Evolutionary conservation across 2,329 filamentous ascomycete genomes (phyloP).

Genomic region (Metarhizium guizhouense): DNA sequence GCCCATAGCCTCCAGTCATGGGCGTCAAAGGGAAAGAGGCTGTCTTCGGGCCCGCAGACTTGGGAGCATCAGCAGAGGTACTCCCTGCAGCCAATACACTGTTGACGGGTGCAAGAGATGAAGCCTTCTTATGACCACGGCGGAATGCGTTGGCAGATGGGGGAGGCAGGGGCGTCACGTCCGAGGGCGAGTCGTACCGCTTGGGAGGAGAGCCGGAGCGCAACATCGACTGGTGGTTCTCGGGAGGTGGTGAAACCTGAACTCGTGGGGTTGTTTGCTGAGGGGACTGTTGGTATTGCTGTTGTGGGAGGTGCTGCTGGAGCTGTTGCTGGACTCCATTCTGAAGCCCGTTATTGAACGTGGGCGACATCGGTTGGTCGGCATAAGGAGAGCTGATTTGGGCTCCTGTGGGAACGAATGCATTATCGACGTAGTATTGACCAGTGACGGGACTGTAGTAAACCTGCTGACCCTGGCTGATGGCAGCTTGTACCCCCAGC

Average conservation of each 20-base stretch:
- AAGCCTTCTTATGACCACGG: constrained; percentile 84
- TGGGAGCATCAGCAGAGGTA: constrained; percentile 35
- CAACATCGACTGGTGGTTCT: constrained; percentile 38
- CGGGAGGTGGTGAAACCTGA: constrained; percentile 73
- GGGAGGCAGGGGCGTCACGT: constrained; percentile 65
- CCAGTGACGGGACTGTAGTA: constrained; percentile 83
- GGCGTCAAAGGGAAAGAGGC: constrained; percentile 73
- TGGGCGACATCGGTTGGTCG: constrained; percentile 33
- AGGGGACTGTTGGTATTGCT: constrained; percentile 30
- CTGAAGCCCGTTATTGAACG: constrained; percentile 11
- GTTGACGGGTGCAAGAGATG: constrained; percentile 60
- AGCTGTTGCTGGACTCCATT: constrained; percentile 20
- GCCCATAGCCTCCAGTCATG: constrained; percentile 77
- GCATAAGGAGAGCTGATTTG: constrained; percentile 32
- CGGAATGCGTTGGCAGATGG: constrained; percentile 89
- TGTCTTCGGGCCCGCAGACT: constrained; percentile 65
- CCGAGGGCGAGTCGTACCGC: constrained; percentile 59
- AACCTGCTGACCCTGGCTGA: constrained; percentile 60
- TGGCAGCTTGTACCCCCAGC: constrained; percentile 25
- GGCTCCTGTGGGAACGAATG: constrained; percentile 30
- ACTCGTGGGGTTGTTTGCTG: constrained; percentile 57
- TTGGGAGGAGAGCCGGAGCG: constrained; percentile 61
- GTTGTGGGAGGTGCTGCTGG: constrained; percentile 35
- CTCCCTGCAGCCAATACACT: constrained; percentile 34
- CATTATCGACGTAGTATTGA: constrained; percentile 73